Base-by-base conservation (phyloP, 495 filamentous ascomycete genomes). In the Geoglossum glabrum region DNA sequence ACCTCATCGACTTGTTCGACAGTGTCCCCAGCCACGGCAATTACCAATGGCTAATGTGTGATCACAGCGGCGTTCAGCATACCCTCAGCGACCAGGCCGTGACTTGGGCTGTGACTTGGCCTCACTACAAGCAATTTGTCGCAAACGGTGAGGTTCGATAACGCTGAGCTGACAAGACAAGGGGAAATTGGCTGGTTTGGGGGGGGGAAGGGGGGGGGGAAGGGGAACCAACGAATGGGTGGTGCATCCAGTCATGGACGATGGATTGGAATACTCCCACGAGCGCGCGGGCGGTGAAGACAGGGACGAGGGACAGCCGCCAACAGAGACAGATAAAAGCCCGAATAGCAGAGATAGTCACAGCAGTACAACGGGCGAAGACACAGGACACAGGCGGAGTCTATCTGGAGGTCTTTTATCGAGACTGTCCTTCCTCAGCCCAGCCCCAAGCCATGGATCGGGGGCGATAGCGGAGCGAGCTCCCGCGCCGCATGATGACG, bases 381-480 rank as follows among this genome's bases (percentile, higher is more conserved):
- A 19, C 17, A 17, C 43, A n/a, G 68, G 71, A 55, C 82, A 84
- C 69, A 84, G 76, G 65, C 75, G 81, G 64, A 84, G 72, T 63
- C 64, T 81, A 30, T 85, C 84, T 3, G 81, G 80, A 56, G 81
- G 77, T 59, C 75, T 78, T 62, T 73, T 79, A 21, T 76, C 78
- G 17, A 76, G 73, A 58, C 68, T 85, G n/a, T 61, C 65, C 17
- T 72, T 74, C 56, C 57, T 73, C 2, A 60, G 64, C 11, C 40
- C 60, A 4, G 57, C 31, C 17, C 59, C 50, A 13, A 55, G 46
- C 26, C 40, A 52, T 67, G 26, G 68, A 79, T 36, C 82, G 83
- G 59, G 66, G 79, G 40, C 81, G 83, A 59, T 66, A 83, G 34
- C 80, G 84, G 56, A 71, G 74, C 50, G 67, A 69, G 25, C 59